Percentiles rank a stretch among this genome's conserved stretches.
Evolutionary conservation across 176 grass and related monocot species (phyloP).

Genomic region (Triticum aestivum): IWGSC_CS_RefSeq_v2.1 NC_057796.1:378304733-378305232

Average conservation of each 20-base stretch:
- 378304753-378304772: slow-evolving; percentile 97
- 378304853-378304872: slow-evolving; percentile 52
- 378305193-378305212: background rate
- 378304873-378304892: slow-evolving; percentile 92
- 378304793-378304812: background rate
- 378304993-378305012: slow-evolving; percentile 65
- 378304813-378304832: background rate
- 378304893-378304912: slow-evolving; percentile 99
- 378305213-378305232: background rate
- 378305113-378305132: slow-evolving; percentile 92
- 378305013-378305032: slow-evolving; percentile 94
- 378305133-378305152: slow-evolving; percentile 89
- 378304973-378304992: slow-evolving; percentile 72
- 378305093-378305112: slow-evolving; percentile 83
- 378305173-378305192: slow-evolving; percentile 8
- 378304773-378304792: slow-evolving; percentile 80
- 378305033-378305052: slow-evolving; percentile 71
- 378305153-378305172: slow-evolving; percentile 50
- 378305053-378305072: slow-evolving; percentile 79
- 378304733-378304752: slow-evolving; percentile 96
- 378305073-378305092: slow-evolving; percentile 58
- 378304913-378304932: slow-evolving; percentile 94
- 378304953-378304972: slow-evolving; percentile 79
- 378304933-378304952: slow-evolving; percentile 87
- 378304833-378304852: slow-evolving; percentile 7